Evolutionary conservation across 129 eudicot genomes (phyloP).

Genomic region (Centella asiatica): DNA sequence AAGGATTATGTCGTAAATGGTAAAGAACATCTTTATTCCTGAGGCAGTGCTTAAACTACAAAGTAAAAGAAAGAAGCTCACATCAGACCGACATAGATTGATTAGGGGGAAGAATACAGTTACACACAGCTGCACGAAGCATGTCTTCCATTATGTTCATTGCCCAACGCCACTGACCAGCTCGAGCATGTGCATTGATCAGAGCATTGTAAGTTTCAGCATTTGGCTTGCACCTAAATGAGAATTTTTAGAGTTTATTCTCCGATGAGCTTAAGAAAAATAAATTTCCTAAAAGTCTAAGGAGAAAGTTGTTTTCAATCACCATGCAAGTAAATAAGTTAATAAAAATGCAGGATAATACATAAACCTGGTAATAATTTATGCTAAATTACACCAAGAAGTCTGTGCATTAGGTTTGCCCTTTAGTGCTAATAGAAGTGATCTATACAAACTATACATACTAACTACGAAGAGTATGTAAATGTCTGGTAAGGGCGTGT

Average conservation of each 20-base stretch:
- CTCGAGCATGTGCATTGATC: slow-evolving; percentile 87
- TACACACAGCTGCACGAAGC: slow-evolving; percentile 99
- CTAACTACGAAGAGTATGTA: too few relatives aligned
- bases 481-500: too few relatives aligned
- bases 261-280: neutral
- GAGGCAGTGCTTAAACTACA: slow-evolving; percentile 1
- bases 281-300: neutral
- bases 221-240: slow-evolving; percentile 79
- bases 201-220: slow-evolving; percentile 92
- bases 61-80: slow-evolving; percentile 33
- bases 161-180: slow-evolving; percentile 99
- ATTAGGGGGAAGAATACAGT: slow-evolving; percentile 34
- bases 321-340: too few relatives aligned
- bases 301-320: too few relatives aligned
- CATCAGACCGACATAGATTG: slow-evolving; percentile 28
- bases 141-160: slow-evolving; percentile 96
- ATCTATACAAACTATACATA: too few relatives aligned
- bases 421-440: too few relatives aligned
- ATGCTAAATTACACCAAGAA: too few relatives aligned
- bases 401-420: too few relatives aligned
- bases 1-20: neutral
- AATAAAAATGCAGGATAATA: too few relatives aligned
- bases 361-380: too few relatives aligned
- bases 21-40: neutral
- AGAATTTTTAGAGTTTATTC: slow-evolving; percentile 4